Conservation (phyloP, 805 yeast species). For the Zygosaccharomyces kombuchaensis region DNA sequence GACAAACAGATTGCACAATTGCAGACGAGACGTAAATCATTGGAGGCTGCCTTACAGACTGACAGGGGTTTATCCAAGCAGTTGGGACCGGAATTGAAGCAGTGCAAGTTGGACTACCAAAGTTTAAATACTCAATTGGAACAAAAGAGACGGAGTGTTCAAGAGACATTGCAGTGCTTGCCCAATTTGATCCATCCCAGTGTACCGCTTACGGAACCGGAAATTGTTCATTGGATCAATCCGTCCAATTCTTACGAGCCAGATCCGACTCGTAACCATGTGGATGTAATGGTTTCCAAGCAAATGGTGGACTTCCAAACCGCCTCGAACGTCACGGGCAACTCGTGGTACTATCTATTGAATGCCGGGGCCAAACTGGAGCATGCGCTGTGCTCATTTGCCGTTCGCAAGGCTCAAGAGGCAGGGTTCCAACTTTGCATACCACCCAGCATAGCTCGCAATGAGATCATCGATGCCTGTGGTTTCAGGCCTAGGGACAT, state of each 20-base stretch:
- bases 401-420: constrained; percentile 59
- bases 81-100: constrained; percentile 17
- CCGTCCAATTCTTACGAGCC: constrained; percentile 29
- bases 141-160: constrained; percentile 37
- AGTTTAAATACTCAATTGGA: constrained; percentile 15
- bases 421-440: constrained; percentile 64
- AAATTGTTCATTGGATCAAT: constrained; percentile 51
- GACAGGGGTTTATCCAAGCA: constrained; percentile 20
- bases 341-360: constrained; percentile 78
- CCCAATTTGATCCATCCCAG: constrained; percentile 58
- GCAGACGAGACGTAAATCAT: constrained; percentile 29
- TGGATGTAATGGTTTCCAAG: constrained; percentile 61
- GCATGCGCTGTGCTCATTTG: constrained; percentile 82
- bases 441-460: constrained; percentile 84
- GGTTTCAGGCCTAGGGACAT: constrained; percentile 93
- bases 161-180: constrained; percentile 43
- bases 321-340: constrained; percentile 74
- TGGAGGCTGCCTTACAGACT: constrained; percentile 26
- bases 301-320: constrained; percentile 63
- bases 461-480: constrained; percentile 78
- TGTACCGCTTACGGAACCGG: constrained; percentile 42
- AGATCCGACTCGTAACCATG: constrained; percentile 50
- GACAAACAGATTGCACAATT: constrained; percentile 26
- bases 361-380: constrained; percentile 87
- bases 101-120: constrained; percentile 29